Evolutionary conservation across 108 stramenopile species (phyloP), one percentile per base, ranked within the genome.

Genomic region (Discostella stelligeroides): DNA sequence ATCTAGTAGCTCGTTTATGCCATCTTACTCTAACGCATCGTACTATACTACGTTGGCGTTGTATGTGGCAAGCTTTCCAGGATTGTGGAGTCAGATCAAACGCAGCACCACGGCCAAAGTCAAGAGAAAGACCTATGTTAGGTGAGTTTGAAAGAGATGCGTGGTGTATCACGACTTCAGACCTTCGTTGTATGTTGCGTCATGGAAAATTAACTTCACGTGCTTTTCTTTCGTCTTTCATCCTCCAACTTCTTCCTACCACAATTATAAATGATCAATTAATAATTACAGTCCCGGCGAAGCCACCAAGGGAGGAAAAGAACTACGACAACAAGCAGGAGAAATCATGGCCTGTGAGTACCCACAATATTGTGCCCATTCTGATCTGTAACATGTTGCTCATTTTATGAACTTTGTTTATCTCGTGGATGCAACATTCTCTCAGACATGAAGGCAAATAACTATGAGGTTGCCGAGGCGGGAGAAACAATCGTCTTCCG

Each of bases 321-420:
- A 79, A 29, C 64, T 90, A 48, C 70, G 92, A n/a, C 85, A 90
- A 59, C 88, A 93, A 64, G 92, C 95, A 47, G 93, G 92, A 57
- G 95, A 96, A 73, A 92, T 96, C 54, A 96, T 96, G 95, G 95
- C 95, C n/a, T 96, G 86, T 89, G 63, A 84, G 81, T 87, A 54
- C 15, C 34, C 28, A 9, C 45, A 30, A 30, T 29, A 14, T n/a
- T 55, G 15, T 28, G 17, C 34, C 21, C 24, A 56, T n/a, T 20
- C 30, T 60, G 29, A 2, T 60, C 50, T 25, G 8, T 14, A 15
- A 24, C 28, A 25, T 23, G 5, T 20, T 23, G 24, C 20, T 34
- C 30, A 21, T 23, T 20, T 8, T 57, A 48, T 27, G 11, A 24
- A 11, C 25, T 18, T 7, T 27, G 41, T 4, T 18, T 53, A 40